Evolutionary conservation across 345 rosid species (phyloP).

Genomic region (Mallotus nudiflorus): DNA sequence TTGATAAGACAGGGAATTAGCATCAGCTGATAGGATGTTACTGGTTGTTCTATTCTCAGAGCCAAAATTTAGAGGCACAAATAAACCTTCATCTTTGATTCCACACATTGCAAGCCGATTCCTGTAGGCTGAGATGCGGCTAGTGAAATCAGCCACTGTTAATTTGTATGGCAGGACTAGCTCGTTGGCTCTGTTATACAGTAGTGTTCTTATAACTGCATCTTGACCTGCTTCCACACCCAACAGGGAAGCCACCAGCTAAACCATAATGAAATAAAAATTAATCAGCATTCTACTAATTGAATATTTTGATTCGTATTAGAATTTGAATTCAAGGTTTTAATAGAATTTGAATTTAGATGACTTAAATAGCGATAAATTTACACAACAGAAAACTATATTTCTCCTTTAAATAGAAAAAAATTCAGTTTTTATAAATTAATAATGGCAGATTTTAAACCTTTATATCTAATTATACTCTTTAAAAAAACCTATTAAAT

Average conservation of each 20-base stretch:
- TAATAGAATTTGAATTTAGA: no score
- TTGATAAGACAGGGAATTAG: slow-evolving; percentile 29
- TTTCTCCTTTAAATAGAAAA: no score
- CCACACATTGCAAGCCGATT: slow-evolving; percentile 45
- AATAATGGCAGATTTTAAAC: no score
- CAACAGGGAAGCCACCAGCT: slow-evolving; percentile 59
- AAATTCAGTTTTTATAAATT: no score
- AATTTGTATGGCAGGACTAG: slow-evolving; percentile 34
- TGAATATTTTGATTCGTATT: no score
- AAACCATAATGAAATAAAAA: not conserved
- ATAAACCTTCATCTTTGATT: slow-evolving; percentile 57
- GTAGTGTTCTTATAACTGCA: slow-evolving; percentile 52
- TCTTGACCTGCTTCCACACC: slow-evolving; percentile 78
- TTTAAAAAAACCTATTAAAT: no score
- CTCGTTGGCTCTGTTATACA: slow-evolving; percentile 40
- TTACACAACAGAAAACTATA: no score
- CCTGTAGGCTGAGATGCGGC: slow-evolving; percentile 33
- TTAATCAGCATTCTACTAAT: no score
- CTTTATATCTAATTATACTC: no score
- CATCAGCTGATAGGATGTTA: slow-evolving; percentile 41
- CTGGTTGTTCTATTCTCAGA: slow-evolving; percentile 40
- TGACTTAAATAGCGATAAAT: no score
- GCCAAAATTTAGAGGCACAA: slow-evolving; percentile 37
- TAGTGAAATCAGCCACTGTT: slow-evolving; percentile 43
- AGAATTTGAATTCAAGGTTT: no score